phyloP scores from a whole-genome alignment of 345 rosid genomes.

The Eucalyptus regnans region DNA sequence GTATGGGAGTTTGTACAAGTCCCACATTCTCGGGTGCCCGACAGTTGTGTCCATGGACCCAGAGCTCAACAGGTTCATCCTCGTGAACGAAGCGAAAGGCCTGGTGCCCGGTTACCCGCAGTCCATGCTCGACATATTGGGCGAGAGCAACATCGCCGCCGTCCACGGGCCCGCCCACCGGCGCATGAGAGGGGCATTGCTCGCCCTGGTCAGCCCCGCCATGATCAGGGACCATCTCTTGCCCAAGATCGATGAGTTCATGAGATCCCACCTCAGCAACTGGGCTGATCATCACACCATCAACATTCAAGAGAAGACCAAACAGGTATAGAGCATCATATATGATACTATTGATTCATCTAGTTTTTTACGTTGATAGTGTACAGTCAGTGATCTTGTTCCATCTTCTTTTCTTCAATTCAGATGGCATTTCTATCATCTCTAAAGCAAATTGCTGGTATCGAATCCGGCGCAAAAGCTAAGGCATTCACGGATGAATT shows the following conservation, averaged over 20 bases:
- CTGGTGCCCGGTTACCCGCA: slow-evolving; percentile 89
- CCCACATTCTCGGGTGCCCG: slow-evolving; percentile 85
- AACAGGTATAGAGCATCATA: slow-evolving; percentile 28
- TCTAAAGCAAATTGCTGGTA: slow-evolving; percentile 38
- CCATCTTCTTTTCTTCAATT: background rate
- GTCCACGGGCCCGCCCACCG: slow-evolving; percentile 70
- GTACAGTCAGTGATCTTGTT: background rate
- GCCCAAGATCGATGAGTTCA: slow-evolving; percentile 46
- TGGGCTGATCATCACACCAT: slow-evolving; percentile 35
- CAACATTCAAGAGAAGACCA: slow-evolving; percentile 70
- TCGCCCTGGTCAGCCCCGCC: slow-evolving; percentile 47
- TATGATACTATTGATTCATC: too few relatives aligned
- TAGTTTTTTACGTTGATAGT: background rate
- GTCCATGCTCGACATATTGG: slow-evolving; percentile 73
- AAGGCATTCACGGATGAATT: slow-evolving; percentile 44
- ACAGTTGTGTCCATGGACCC: slow-evolving; percentile 72
- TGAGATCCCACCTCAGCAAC: slow-evolving; percentile 42
- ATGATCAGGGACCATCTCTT: slow-evolving; percentile 45
- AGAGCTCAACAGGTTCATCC: slow-evolving; percentile 65
- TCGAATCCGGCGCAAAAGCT: slow-evolving; percentile 19
- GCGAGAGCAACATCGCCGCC: slow-evolving; percentile 67
- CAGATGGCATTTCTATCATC: slow-evolving; percentile 68
- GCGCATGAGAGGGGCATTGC: slow-evolving; percentile 56
- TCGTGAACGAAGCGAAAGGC: slow-evolving; percentile 75
- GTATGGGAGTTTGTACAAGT: slow-evolving; percentile 67